These are phyloP conservation scores for Candida anutae DNA, from an alignment of 1,139 yeast genomes.

Conservation along the genomic window DNA sequence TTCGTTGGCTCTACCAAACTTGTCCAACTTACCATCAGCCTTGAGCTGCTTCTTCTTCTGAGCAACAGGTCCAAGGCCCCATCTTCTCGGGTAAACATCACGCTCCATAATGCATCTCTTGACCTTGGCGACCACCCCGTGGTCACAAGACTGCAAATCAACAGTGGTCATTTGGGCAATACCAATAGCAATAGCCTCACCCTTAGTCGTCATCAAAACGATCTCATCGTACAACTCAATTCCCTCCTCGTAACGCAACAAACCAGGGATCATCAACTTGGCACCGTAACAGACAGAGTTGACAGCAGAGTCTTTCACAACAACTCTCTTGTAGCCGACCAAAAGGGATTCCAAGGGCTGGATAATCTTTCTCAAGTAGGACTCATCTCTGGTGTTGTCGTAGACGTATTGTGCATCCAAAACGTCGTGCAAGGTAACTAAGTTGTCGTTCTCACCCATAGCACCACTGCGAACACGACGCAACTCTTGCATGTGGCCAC, in stretches of 20 bases:
- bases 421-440: slow-evolving; percentile 95
- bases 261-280: slow-evolving; percentile 97
- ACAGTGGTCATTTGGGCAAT: slow-evolving; percentile 99
- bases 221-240: slow-evolving; percentile 97
- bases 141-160: slow-evolving; percentile 93
- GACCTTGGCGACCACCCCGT: slow-evolving; percentile 96
- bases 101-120: slow-evolving; percentile 99
- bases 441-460: slow-evolving; percentile 76
- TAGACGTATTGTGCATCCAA: slow-evolving; percentile 97
- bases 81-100: slow-evolving; percentile 98
- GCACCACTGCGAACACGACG: slow-evolving; percentile 99
- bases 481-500: slow-evolving; percentile 99
- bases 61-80: slow-evolving; percentile 99
- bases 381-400: slow-evolving; percentile 95
- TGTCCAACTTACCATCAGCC: slow-evolving; percentile 95
- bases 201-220: slow-evolving; percentile 96
- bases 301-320: slow-evolving; percentile 96
- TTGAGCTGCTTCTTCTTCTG: slow-evolving; percentile 97
- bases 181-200: slow-evolving; percentile 98
- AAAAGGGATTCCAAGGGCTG: slow-evolving; percentile 92
- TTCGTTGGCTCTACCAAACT: slow-evolving; percentile 88
- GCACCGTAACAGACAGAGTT: slow-evolving; percentile 99
- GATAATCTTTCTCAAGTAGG: slow-evolving; percentile 87
- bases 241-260: slow-evolving; percentile 95
- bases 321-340: slow-evolving; percentile 93